Base-by-base conservation (phyloP, 2,329 filamentous ascomycete genomes). In the Scortechinia acanthostroma region DNA sequence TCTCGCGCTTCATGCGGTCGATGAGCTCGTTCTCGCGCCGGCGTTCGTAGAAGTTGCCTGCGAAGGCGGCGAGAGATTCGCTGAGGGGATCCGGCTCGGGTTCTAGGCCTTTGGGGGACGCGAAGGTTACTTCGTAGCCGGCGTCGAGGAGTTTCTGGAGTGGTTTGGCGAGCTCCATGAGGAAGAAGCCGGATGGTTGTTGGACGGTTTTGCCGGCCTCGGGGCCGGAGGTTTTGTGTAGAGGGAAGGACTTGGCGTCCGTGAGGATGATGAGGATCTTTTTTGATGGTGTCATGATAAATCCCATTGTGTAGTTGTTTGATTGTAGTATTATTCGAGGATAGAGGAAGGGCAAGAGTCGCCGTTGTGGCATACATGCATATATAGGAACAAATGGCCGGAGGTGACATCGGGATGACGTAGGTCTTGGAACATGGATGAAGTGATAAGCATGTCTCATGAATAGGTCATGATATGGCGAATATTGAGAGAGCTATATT, bases 251-350 rank as follows among this genome's bases (percentile, higher is more conserved):
- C 48, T 60, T 48, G 4, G 65, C 63, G 47, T 69, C 66, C 42
- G 64, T 68, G 47, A 70, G 58, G 50, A 70, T 52, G 49, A 70
- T 66, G 49, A 70, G 65, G 45, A 70, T 53, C 49, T 69, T 70
- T 45, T 63, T 65, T 4, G 48, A 4, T 2, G 50, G n/a, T n/a
- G n/a, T n/a, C n/a, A n/a, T n/a, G n/a, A n/a, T n/a, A n/a, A n/a
- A n/a, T n/a, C n/a, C n/a, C n/a, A n/a, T n/a, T n/a, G n/a, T n/a
- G n/a, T n/a, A n/a, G n/a, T n/a, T n/a, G n/a, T n/a, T n/a, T n/a
- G n/a, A n/a, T n/a, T n/a, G n/a, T n/a, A n/a, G n/a, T n/a, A n/a
- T n/a, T n/a, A n/a, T n/a, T n/a, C n/a, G n/a, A n/a, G n/a, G n/a
- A n/a, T n/a, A n/a, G n/a, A n/a, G n/a, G n/a, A n/a, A n/a, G n/a